These are phyloP conservation scores for Hortiboletus flavorubellus DNA, from an alignment of 768 basidiomycete species.

Conservation along the genomic window DNA sequence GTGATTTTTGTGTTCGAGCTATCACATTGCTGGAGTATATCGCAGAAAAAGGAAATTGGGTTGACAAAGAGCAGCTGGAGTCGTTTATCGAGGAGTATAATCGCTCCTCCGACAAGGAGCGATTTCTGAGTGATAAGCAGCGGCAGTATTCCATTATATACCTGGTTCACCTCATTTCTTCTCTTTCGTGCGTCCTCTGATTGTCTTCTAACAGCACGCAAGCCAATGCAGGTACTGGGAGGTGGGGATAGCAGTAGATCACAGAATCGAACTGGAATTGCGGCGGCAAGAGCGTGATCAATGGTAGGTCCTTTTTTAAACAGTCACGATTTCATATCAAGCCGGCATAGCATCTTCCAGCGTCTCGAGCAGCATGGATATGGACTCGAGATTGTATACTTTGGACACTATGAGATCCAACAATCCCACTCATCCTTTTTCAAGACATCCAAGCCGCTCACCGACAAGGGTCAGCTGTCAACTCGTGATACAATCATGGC, in stretches of 20 bases:
- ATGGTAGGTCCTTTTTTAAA: background rate
- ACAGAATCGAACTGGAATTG: background rate
- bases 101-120: background rate
- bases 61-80: background rate
- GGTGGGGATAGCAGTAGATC: background rate
- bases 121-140: background rate
- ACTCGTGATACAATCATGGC: background rate
- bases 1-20: background rate
- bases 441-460: conserved; percentile 6
- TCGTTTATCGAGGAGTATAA: background rate
- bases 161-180: background rate
- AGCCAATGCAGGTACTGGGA: background rate
- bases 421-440: background rate
- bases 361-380: conserved; percentile 10
- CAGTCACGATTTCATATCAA: background rate
- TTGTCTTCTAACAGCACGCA: background rate
- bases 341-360: conserved; percentile 6
- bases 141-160: accelerated
- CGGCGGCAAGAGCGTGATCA: background rate
- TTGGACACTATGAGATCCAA: background rate
- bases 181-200: background rate
- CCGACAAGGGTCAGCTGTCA: conserved; percentile 2
- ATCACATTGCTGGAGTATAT: background rate
- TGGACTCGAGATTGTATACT: background rate
- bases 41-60: background rate